Percentiles rank a stretch among this genome's conserved stretches.
phyloP scores from a whole-genome alignment of 1,284 basidiomycete genomes.

The Microbotryum saponariae region DNA sequence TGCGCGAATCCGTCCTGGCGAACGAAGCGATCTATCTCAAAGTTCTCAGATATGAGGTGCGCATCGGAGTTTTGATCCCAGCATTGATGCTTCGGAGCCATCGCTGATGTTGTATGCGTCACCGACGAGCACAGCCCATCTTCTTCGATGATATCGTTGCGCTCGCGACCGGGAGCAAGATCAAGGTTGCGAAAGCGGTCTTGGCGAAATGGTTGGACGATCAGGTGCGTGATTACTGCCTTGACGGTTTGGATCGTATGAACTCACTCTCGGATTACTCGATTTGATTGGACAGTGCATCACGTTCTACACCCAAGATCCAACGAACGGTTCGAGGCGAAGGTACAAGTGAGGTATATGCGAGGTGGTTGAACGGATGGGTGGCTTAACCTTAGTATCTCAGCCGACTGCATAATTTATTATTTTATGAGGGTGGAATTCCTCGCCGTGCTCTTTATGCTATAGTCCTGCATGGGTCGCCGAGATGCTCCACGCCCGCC shows the following conservation, averaged over 20 bases:
- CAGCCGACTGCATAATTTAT: background rate
- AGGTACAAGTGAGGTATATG: constrained; percentile 4
- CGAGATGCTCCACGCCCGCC: no score
- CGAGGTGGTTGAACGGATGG: no score
- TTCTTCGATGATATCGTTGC: constrained; percentile 52
- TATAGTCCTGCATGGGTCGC: no score
- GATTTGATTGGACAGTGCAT: constrained; percentile 15
- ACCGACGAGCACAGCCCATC: constrained; percentile 49
- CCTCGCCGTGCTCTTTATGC: no score
- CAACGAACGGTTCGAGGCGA: constrained; percentile 22
- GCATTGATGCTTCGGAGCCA: background rate
- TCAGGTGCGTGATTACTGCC: constrained; percentile 43
- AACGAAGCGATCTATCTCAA: constrained; percentile 50
- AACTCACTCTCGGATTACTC: background rate
- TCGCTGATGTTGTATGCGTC: background rate
- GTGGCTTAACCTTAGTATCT: no score
- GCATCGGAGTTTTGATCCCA: constrained; percentile 11
- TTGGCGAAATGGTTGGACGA: constrained; percentile 54
- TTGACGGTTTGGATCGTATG: background rate
- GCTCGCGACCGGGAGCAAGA: constrained; percentile 39
- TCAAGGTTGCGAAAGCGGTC: constrained; percentile 44
- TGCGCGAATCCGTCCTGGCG: constrained; percentile 19
- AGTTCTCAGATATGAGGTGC: constrained; percentile 58
- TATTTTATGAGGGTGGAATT: background rate
- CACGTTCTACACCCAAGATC: constrained; percentile 27